These are phyloP conservation scores for Saturnispora zaruensis DNA, from an alignment of 805 yeast species.

Conservation along the genomic window DNA sequence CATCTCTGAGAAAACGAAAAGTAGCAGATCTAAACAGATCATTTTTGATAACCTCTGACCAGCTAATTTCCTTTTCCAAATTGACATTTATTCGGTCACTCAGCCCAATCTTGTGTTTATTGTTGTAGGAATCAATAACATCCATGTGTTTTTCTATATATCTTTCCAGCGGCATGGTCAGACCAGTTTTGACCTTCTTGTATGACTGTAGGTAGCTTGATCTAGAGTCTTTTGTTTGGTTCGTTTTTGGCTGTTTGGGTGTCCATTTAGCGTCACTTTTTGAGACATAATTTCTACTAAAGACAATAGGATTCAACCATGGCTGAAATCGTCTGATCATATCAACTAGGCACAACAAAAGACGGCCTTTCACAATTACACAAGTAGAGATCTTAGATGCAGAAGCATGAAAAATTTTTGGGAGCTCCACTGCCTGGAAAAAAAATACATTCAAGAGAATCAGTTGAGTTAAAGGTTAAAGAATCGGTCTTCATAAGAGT, in stretches of 20 bases:
- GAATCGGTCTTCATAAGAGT: too few species aligned
- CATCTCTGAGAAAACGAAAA: constrained; percentile 12
- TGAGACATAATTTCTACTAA: background rate
- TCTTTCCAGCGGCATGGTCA: constrained; percentile 17
- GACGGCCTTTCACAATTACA: background rate
- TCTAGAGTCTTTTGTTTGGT: constrained; percentile 11
- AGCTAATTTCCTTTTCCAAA: constrained; percentile 12
- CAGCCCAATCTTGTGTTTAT: constrained; percentile 13
- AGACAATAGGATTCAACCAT: background rate
- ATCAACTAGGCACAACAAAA: background rate
- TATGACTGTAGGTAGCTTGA: constrained; percentile 15
- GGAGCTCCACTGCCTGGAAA: background rate
- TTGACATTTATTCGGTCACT: constrained; percentile 20
- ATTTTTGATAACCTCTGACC: constrained; percentile 18
- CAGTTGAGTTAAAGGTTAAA: background rate
- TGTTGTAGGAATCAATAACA: constrained; percentile 22
- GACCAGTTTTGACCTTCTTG: constrained; percentile 15
- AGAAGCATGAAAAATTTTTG: background rate
- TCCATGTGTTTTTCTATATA: constrained; percentile 19
- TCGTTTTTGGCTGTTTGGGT: background rate
- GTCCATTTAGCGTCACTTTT: background rate
- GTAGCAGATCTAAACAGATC: constrained; percentile 14
- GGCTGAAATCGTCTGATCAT: background rate
- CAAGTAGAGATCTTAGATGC: background rate
- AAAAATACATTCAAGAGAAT: background rate